Base-by-base conservation (phyloP, 495 filamentous ascomycete genomes). In the Annulohypoxylon stygium region DNA sequence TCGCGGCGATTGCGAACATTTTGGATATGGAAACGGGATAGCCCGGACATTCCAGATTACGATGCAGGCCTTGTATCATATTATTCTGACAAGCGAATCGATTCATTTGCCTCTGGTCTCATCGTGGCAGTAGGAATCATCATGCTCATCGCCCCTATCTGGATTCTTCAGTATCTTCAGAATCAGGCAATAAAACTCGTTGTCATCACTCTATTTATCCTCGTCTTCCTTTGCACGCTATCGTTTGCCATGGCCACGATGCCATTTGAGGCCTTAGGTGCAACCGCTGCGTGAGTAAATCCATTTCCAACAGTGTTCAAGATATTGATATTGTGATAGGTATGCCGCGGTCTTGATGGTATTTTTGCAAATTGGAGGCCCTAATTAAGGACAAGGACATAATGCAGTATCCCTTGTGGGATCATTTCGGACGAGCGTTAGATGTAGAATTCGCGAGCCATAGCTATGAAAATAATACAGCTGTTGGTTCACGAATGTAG, bases 261-360 rank as follows among this genome's bases (percentile, higher is more conserved):
- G 47, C 75, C 79, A 8, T 79, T 72, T 60, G 79, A 81, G 36
- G 66, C 71, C 43, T 48, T 82, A n/a, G 78, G 71, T 11, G 79
- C 79, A 11, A 79, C 78, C n/a, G 80, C 80, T 61, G 80, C 77
- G 74, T 78, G 74, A 65, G 74, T 67, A 30, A 30, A 30, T 30
- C 30, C 30, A 30, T 30, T 30, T 2, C 30, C 30, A 4, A 30
- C 30, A 3, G 30, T 4, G 30, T 30, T 30, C 3, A 2, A 7
- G 36, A 10, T 12, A n/a, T 14, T 43, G 14, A 43, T 43, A n/a
- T 4, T 43, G 12, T 43, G 5, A 43, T 43, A 43, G 78, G 26
- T 82, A 82, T 64, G 73, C 75, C 5, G 79, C 79, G 0, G 76
- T 80, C 10, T 58, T 82, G 11, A 79, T 80, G 75, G 78, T 81